Conservation (phyloP, 139 green algal genomes). For the Micromonas commoda region DNA sequence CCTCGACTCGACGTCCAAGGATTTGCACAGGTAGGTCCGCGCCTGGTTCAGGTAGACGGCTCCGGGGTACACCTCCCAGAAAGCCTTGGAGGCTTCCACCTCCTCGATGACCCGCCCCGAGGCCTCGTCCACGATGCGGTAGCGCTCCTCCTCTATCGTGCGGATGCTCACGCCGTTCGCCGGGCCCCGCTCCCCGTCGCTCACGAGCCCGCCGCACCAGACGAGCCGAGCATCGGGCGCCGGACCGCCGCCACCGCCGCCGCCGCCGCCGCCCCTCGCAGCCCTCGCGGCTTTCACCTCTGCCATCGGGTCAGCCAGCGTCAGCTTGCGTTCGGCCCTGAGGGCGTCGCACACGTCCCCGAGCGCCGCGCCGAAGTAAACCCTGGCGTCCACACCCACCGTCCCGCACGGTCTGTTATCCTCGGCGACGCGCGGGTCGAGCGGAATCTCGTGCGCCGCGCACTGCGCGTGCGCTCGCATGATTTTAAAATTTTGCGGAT, state of each 20-base stretch:
- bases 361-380: slow-evolving; percentile 17
- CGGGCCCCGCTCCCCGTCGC: no score
- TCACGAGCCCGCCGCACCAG: slow-evolving; percentile 43
- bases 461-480: slow-evolving; percentile 72
- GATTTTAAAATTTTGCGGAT: slow-evolving; percentile 58
- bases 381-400: slow-evolving; percentile 51
- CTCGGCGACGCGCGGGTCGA: slow-evolving; percentile 3
- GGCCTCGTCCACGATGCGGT: slow-evolving; percentile 65
- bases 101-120: slow-evolving; percentile 63
- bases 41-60: slow-evolving; percentile 88
- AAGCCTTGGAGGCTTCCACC: slow-evolving; percentile 74
- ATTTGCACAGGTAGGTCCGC: slow-evolving; percentile 74
- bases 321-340: no score
- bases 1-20: slow-evolving; percentile 61
- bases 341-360: slow-evolving; percentile 9
- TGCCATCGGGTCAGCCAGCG: no score
- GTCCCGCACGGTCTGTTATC: not conserved
- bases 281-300: no score
- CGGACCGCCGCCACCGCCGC: no score
- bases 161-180: slow-evolving; percentile 55
- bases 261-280: no score
- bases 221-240: not conserved
- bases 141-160: slow-evolving; percentile 76
- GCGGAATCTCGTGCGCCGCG: slow-evolving; percentile 55
- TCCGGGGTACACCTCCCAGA: slow-evolving; percentile 85